Base-by-base conservation (phyloP, 176 grass and related monocot species). In the Pontederia crassipes region DNA sequence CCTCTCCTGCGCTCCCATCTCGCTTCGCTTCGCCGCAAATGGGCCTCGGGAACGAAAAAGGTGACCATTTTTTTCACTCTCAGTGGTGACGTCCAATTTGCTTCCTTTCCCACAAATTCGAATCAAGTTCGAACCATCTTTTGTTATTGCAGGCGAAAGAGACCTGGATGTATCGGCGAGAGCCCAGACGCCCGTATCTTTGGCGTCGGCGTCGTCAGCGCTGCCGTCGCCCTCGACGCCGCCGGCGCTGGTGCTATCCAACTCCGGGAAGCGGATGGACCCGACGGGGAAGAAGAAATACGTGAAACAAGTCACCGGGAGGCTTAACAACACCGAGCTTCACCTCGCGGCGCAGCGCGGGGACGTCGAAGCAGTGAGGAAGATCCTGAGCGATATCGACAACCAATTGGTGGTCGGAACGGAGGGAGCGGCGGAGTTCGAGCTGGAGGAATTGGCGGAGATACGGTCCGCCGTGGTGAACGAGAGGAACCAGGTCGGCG, bases 271-370 rank as follows among this genome's bases (percentile, higher is more conserved):
- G 50, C 65, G 50, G 52, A 45, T 69, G 10, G 35, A 48, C 35
- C 28, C 55, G 15, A 35, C 13, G 29, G 52, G 29, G 28, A 68
- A 18, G 29, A 63, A 18, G 29, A 69, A 69, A 52, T 69, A 57
- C 53, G 66, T 69, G 13, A 69, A 57, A 29, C 66, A 69, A 52
- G 52, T 69, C 27, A 57, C 66, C 11, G 66, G 66, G 29, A n/a
- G 52, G 52, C 66, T 45, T 29, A 69, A 69, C 53, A 52, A 69
- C 16, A 57, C 66, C 9, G 66, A 69, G 66, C 66, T 69, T 15
- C 66, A 69, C 11, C 29, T 69, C 28, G 66, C 66, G 28, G 66
- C 66, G 52, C 66, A 52, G 29, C 32, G 66, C 8, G 53, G 66
- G 32, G 66, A 69, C 18, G 15, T 57, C 16, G 66, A 51, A 15